Evolutionary conservation across 2,329 filamentous ascomycete species (phyloP).

Genomic region (Penicillium polonicum): DNA sequence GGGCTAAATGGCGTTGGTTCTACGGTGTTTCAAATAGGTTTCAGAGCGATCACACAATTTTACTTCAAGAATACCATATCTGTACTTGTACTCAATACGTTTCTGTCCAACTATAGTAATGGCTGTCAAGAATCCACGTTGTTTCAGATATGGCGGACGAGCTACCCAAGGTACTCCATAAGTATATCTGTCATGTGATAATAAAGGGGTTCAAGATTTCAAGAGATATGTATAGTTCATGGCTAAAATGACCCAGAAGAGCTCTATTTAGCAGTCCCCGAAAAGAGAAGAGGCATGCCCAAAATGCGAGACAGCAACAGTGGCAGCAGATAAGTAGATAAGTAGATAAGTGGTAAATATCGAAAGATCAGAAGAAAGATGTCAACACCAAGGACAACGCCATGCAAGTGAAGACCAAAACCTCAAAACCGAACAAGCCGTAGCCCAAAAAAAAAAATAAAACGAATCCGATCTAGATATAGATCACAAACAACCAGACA

Average conservation of each 20-base stretch:
- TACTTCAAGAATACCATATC: background rate
- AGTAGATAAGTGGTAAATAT: background rate
- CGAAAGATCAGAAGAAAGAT: background rate
- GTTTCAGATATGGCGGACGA: background rate
- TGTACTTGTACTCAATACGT: background rate
- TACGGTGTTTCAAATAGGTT: background rate
- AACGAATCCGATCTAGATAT: conserved; percentile 7
- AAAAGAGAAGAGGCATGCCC: conserved; percentile 10
- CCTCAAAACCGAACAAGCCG: conserved; percentile 6
- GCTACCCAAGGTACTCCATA: background rate
- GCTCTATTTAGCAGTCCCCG: conserved; percentile 22
- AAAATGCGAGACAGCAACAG: conserved; percentile 8
- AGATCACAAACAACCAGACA: conserved; percentile 11
- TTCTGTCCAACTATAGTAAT: background rate
- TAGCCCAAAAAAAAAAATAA: conserved; percentile 8
- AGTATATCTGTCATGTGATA: background rate
- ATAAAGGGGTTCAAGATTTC: background rate
- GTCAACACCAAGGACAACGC: conserved; percentile 29
- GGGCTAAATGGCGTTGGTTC: conserved; percentile 29
- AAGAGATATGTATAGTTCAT: conserved; percentile 1
- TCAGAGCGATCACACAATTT: background rate
- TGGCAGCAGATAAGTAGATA: background rate
- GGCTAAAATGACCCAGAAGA: conserved; percentile 14
- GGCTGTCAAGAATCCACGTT: background rate
- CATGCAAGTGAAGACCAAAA: conserved; percentile 21